Evolutionary conservation across 2,329 filamentous ascomycete species (phyloP), one percentile per base, ranked within the genome.

Genomic region (Microcera coccophila): DNA sequence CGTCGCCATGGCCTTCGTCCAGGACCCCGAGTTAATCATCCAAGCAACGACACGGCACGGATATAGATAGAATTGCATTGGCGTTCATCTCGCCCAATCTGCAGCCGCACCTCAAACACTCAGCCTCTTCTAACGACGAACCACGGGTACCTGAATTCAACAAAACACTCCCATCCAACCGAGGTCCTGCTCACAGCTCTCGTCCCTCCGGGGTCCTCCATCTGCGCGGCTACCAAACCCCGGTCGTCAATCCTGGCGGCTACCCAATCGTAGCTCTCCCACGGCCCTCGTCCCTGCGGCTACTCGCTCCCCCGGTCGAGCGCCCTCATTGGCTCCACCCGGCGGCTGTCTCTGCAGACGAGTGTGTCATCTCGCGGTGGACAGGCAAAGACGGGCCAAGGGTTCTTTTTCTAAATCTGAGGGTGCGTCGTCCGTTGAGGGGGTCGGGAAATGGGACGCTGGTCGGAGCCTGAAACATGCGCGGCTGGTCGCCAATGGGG

Each of bases 41-140:
- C n/a, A n/a, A n/a, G n/a, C n/a, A n/a, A n/a, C n/a, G n/a, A n/a
- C n/a, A n/a, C n/a, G n/a, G n/a, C n/a, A n/a, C n/a, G n/a, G n/a
- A n/a, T n/a, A n/a, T n/a, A n/a, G n/a, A n/a, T n/a, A n/a, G n/a
- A n/a, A n/a, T n/a, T n/a, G 18, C 11, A 28, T 14, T 37, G 29
- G 44, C 44, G 52, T 43, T 57, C 57, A 63, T 62, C 54, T 62
- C 49, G 52, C 60, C 61, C 37, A 50, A 18, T 40, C 44, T 59
- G 59, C 59, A 48, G 43, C 61, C 61, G 29, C 33, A 24, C 41
- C 42, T 49, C 42, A 55, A 54, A 53, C 51, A 39, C 36, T 41
- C 52, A 50, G 49, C 52, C 52, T 50, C 50, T 46, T 39, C n/a
- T 22, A 29, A 35, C 18, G 45, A 34, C 40, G 43, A 57, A 50